These are phyloP conservation scores for Xanthoconium separans DNA, from an alignment of 1,284 basidiomycete genomes.

Conservation along the genomic window DNA sequence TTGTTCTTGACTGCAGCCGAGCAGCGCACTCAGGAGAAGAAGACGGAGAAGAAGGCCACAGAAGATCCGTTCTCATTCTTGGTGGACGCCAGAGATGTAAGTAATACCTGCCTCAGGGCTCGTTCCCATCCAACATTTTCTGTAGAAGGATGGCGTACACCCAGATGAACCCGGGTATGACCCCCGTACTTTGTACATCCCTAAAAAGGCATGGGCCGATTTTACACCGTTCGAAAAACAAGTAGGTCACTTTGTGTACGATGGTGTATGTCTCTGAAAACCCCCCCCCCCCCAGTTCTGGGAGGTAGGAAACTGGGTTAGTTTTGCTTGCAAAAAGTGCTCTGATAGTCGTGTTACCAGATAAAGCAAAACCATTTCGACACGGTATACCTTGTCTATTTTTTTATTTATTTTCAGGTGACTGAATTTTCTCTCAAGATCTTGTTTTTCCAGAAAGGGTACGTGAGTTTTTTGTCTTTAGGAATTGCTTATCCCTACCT, in stretches of 20 bases:
- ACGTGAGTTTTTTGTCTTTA: constrained; percentile 29
- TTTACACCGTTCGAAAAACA: constrained; percentile 98
- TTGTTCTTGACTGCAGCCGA: constrained; percentile 87
- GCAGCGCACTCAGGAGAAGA: constrained; percentile 71
- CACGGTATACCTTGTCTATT: constrained; percentile 48
- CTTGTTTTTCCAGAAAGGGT: constrained; percentile 98
- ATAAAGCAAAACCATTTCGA: constrained; percentile 96
- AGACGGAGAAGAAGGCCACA: constrained; percentile 77
- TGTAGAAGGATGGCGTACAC: constrained; percentile 78
- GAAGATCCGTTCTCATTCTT: constrained; percentile 89
- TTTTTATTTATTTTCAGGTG: background rate
- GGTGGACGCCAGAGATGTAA: constrained; percentile 70
- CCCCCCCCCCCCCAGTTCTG: constrained; percentile 67
- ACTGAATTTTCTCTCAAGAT: constrained; percentile 47
- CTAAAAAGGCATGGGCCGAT: constrained; percentile 72
- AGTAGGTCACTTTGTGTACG: constrained; percentile 38
- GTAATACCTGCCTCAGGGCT: constrained; percentile 16
- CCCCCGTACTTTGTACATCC: constrained; percentile 85
- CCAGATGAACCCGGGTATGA: constrained; percentile 91
- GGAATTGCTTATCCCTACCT: background rate
- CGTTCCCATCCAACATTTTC: background rate
- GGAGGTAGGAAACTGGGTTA: constrained; percentile 53
- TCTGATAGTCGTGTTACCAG: constrained; percentile 27
- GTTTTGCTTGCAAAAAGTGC: background rate
- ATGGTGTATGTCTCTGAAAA: background rate